Evolutionary conservation across 2,329 filamentous ascomycete species (phyloP).

Genomic region (Exophiala sp.): DNA sequence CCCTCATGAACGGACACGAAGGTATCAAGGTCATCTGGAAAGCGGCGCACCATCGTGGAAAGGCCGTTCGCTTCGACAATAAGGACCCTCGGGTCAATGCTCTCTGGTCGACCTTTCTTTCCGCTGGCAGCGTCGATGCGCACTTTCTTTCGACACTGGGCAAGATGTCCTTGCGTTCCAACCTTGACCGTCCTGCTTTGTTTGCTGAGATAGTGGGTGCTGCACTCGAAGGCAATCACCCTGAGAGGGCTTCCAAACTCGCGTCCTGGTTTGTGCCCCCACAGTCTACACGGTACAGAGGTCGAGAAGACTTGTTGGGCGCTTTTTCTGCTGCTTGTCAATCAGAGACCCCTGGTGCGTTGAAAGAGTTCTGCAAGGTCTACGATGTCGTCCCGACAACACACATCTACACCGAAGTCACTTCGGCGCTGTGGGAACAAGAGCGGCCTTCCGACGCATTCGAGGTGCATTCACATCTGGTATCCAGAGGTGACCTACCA

Average conservation of each 20-base stretch:
- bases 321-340: slow-evolving; percentile 17
- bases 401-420: slow-evolving; percentile 43
- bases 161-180: slow-evolving; percentile 10
- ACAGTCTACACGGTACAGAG: slow-evolving; percentile 11
- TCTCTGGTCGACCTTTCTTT: slow-evolving; percentile 23
- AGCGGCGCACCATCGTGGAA: slow-evolving; percentile 22
- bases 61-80: slow-evolving; percentile 20
- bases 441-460: slow-evolving; percentile 40
- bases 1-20: slow-evolving; percentile 41
- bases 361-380: slow-evolving; percentile 40
- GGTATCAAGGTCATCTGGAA: slow-evolving; percentile 43
- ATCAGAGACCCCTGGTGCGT: slow-evolving; percentile 27
- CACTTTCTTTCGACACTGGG: slow-evolving; percentile 19
- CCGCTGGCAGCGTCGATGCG: slow-evolving; percentile 16
- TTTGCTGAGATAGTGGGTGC: slow-evolving; percentile 46
- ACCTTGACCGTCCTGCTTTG: slow-evolving; percentile 34
- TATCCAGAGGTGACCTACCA: slow-evolving; percentile 43
- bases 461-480: slow-evolving; percentile 46
- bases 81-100: slow-evolving; percentile 19
- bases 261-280: slow-evolving; percentile 12
- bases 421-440: slow-evolving; percentile 39
- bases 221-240: slow-evolving; percentile 31
- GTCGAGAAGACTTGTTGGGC: slow-evolving; percentile 16
- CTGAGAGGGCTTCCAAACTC: slow-evolving; percentile 25
- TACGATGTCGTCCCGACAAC: slow-evolving; percentile 38